Evolutionary conservation across 1,139 yeast species (phyloP), one percentile per base, ranked within the genome.

Genomic region (Martiniozyma asiatica): DNA sequence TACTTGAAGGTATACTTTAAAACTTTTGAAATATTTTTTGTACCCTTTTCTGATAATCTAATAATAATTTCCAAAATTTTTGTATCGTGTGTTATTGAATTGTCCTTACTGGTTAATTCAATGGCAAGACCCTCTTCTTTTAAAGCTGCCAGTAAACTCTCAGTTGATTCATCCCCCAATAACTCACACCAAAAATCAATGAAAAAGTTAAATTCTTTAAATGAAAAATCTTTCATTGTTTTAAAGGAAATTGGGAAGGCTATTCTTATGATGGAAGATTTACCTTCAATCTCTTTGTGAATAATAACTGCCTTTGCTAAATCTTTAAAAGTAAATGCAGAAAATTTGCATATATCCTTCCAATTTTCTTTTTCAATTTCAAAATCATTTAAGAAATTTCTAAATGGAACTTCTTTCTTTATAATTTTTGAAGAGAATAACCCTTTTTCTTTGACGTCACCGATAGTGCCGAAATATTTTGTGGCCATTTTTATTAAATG

Each of bases 161-260:
- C 64, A 2, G 42, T 34, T 2, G 69, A 51, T 50, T 78, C 87
- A 44, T 72, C 77, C 1, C 87, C 87, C 26, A 76, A 50, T 1
- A 75, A 30, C 31, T 65, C 66, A 32, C 73, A 59, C 79, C 80
- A 74, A 5, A 63, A 50, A 11, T 51, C 51, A 16, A 55, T 51
- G 28, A 56, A 61, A 15, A 60, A 38, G 5, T 28, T 11, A 4
- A 35, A 8, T 22, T 44, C 39, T 12, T 32, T 35, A 3, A 26
- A 9, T 4, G 33, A 6, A 6, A 36, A 19, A 3, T 14, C 19
- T 4, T 5, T 8, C 5, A 14, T 11, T 5, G 8, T 11, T 4
- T 15, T 11, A 3, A 24, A 13, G 3, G 16, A 12, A 8, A 47
- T 22, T 0, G 51, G 51, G 27, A 50, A 49, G 3, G 39, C 33